phyloP scores from a whole-genome alignment of 805 yeast species.

The Pichia cabralensis region DNA sequence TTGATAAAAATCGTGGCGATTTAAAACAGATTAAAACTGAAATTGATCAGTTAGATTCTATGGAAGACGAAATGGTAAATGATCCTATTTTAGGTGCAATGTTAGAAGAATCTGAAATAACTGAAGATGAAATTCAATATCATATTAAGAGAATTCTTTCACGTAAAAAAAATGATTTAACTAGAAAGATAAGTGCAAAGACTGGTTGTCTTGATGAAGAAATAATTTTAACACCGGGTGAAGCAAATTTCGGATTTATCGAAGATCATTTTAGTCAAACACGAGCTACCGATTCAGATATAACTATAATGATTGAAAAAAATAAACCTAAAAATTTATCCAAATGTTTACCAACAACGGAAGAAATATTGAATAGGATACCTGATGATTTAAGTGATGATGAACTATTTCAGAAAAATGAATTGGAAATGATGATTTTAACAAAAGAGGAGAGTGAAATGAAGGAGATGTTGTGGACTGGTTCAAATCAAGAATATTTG shows the following conservation, averaged over 20 bases:
- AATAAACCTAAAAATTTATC: constrained; percentile 49
- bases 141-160: constrained; percentile 23
- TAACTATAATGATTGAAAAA: constrained; percentile 29
- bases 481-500: constrained; percentile 77
- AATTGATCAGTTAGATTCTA: constrained; percentile 24
- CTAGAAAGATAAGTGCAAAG: constrained; percentile 9
- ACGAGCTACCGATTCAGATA: constrained; percentile 19
- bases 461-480: constrained; percentile 85
- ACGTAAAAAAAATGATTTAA: constrained; percentile 18
- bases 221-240: constrained; percentile 8
- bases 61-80: constrained; percentile 29
- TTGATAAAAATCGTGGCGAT: constrained; percentile 44
- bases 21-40: constrained; percentile 28
- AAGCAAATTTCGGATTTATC: constrained; percentile 5
- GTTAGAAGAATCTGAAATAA: constrained; percentile 33
- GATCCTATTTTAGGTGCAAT: constrained; percentile 37
- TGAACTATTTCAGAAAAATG: no score
- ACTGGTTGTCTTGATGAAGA: background rate
- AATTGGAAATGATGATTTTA: constrained; percentile 50
- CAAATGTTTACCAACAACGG: constrained; percentile 44
- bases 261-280: constrained; percentile 3
- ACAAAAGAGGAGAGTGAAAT: constrained; percentile 58
- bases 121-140: constrained; percentile 34
- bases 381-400: constrained; percentile 63
- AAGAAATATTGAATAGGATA: constrained; percentile 40